Conservation (phyloP, 768 basidiomycete genomes). For the Trametes gibbosa region DNA sequence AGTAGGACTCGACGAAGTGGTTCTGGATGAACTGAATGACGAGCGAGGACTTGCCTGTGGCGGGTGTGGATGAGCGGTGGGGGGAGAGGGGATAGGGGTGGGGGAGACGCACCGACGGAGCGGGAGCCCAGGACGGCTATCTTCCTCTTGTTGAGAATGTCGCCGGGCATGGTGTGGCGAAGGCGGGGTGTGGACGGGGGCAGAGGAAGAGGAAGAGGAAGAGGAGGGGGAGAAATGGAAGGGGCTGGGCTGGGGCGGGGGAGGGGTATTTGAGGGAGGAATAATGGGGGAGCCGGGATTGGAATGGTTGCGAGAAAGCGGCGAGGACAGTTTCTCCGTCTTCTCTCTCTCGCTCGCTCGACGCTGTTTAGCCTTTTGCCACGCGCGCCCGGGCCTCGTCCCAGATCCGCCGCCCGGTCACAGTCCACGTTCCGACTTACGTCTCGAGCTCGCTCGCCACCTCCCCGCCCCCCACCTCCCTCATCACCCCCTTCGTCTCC, state of each 20-base stretch:
- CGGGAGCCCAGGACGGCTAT: conserved; percentile 86
- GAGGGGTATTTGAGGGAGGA: conserved; percentile 7
- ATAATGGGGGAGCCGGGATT: not conserved
- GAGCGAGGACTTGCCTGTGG: conserved; percentile 88
- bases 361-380: conserved; percentile 21
- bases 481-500: not conserved
- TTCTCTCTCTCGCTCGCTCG: not conserved
- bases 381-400: not conserved
- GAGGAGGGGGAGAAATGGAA: conserved; percentile 17
- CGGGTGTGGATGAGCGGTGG: not conserved
- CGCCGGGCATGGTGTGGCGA: conserved; percentile 31
- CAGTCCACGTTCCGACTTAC: not conserved
- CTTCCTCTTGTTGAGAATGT: conserved; percentile 73
- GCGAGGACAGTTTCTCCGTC: not conserved
- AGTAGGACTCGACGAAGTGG: conserved; percentile 89
- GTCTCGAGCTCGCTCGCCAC: no score
- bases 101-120: conserved; percentile 74
- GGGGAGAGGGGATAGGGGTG: conserved; percentile 4
- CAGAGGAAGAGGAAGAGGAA: conserved; percentile 2
- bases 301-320: not conserved
- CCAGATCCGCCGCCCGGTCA: not conserved
- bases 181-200: not conserved
- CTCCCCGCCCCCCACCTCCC: not conserved
- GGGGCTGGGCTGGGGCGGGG: conserved; percentile 6
- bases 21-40: conserved; percentile 92